Base-by-base conservation (phyloP, 2,329 filamentous ascomycete genomes). In the Fusarium aywerte region DNA sequence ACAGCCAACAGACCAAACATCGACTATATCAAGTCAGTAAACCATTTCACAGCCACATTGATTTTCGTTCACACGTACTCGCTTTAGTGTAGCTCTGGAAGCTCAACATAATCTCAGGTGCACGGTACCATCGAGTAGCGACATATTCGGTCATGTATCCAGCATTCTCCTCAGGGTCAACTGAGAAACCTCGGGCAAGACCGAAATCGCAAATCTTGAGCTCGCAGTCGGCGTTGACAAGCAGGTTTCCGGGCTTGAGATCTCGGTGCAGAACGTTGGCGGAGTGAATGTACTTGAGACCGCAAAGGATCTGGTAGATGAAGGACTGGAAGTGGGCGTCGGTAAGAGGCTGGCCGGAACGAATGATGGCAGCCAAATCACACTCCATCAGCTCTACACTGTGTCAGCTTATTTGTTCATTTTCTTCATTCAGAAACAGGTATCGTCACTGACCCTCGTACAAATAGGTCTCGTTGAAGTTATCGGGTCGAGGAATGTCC, bases 81-180 rank as follows among this genome's bases (percentile, higher is more conserved):
- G 96, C 96, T 93, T 99, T 99, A 75, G 96, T 99, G 81, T 99
- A 99, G 83, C 93, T 97, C 81, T 98, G 95, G 88, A 99, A 99
- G 84, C 93, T 97, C 80, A 99, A 84, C 96, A 99, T 99, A 74
- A 99, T 99, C 80, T 99, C 96, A 7, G 96, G 96, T 5, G 96
- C 96, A 81, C 86, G 85, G 75, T 89, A 99, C 96, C 96, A 99
- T 83, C 96, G 88, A 51, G 96, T 99, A 49, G 96, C 96, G 56
- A 99, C 96, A 76, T 99, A 99, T 81, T 99, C 96, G 12, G 96
- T 99, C 96, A 99, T 98, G 81, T 98, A 99, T 21, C 96, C 96
- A 18, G 96, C 96, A 78, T 98, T 98, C 82, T 99, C 95, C 79
- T 99, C 93, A 2, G 96, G 96, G 72, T 98, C 95, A 75, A 97